These are phyloP conservation scores for Picea sitchensis DNA, from an alignment of 75 land plant species.

Conservation along the genomic window DNA sequence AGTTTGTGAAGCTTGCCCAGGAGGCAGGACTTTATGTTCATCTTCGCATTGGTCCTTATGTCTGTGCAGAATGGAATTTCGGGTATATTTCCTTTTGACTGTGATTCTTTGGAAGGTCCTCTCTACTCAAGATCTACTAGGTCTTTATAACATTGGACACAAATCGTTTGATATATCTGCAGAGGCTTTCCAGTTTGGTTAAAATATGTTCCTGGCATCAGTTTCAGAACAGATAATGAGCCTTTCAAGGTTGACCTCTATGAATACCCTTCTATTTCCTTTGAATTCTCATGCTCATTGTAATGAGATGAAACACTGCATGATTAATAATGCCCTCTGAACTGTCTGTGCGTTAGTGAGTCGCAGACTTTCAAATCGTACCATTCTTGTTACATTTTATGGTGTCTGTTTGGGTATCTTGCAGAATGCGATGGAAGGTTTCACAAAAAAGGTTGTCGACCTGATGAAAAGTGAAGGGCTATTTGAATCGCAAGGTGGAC, in stretches of 20 bases:
- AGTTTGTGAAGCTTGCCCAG: constrained; percentile 52
- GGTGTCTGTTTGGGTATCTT: background rate
- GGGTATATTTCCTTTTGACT: constrained; percentile 29
- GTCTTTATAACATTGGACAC: background rate
- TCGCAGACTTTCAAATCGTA: background rate
- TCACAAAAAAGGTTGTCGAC: constrained; percentile 64
- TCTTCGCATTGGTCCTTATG: constrained; percentile 61
- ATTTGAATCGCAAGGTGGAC: constrained; percentile 78
- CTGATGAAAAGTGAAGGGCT: constrained; percentile 64
- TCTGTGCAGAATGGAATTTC: constrained; percentile 65
- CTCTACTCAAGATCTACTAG: background rate
- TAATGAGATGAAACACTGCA: background rate
- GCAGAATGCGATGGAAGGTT: constrained; percentile 79
- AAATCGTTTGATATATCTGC: constrained; percentile 9
- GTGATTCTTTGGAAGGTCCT: background rate
- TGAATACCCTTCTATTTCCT: background rate
- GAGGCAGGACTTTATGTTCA: constrained; percentile 49
- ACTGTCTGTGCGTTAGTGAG: background rate
- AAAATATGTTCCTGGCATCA: constrained; percentile 87
- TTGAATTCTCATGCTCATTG: background rate
- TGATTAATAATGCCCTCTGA: background rate
- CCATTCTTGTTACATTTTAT: background rate
- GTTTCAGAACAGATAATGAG: constrained; percentile 83
- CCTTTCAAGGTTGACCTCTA: constrained; percentile 73
- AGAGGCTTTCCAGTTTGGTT: constrained; percentile 95